Evolutionary conservation across 257 asterid species (phyloP).

Genomic region (Anisodus acutangulus): DNA sequence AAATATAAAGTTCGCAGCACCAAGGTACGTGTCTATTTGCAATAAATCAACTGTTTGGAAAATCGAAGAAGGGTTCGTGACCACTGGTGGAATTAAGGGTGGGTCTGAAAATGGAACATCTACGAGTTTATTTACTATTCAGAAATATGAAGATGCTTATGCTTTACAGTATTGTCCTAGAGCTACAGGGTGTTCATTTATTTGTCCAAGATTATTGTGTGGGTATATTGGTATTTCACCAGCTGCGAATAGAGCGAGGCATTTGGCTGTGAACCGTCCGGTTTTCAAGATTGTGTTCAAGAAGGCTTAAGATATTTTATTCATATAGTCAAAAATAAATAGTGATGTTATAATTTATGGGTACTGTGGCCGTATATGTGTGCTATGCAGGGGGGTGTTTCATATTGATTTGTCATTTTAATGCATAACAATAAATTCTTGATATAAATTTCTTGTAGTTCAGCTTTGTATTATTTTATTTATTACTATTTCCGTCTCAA

Average conservation of each 20-base stretch:
- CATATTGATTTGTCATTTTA: too few species aligned
- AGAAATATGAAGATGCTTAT: conserved; percentile 27
- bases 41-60: conserved; percentile 25
- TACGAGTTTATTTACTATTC: conserved; percentile 13
- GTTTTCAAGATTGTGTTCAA: neutral
- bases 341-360: neutral
- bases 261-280: conserved; percentile 19
- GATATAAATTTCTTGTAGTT: too few species aligned
- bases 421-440: too few species aligned
- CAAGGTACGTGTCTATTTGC: neutral
- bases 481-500: too few species aligned
- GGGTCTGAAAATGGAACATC: neutral
- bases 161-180: conserved; percentile 27
- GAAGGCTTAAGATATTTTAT: neutral
- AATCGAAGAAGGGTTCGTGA: neutral
- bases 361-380: neutral
- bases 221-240: conserved; percentile 28
- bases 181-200: neutral
- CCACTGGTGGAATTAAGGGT: conserved; percentile 31
- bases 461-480: too few species aligned
- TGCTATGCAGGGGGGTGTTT: neutral
- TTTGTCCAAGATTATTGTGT: conserved; percentile 29
- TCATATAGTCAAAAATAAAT: neutral
- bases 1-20: conserved; percentile 18
- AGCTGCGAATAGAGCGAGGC: neutral